Evolutionary conservation across 1,284 basidiomycete genomes (phyloP).

Genomic region (Ceratobasidium sp.): DNA sequence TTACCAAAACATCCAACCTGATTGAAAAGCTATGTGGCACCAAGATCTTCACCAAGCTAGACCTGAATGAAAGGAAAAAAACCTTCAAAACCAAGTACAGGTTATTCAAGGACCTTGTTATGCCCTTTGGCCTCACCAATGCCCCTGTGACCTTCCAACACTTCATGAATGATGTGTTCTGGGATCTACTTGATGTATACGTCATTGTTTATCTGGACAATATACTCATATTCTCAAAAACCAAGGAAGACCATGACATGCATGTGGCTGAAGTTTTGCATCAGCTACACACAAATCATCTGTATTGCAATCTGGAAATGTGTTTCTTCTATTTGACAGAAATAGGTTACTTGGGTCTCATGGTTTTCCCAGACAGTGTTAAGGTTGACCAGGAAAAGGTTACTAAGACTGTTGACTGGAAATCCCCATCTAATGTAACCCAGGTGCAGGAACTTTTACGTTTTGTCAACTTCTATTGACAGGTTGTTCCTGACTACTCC

Average conservation of each 20-base stretch:
- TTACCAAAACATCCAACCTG: slow-evolving; percentile 51
- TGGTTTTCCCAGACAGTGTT: slow-evolving; percentile 48
- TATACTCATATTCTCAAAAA: slow-evolving; percentile 60
- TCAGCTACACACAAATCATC: no score
- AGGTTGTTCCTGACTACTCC: slow-evolving; percentile 52
- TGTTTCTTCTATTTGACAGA: slow-evolving; percentile 51
- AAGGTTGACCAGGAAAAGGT: slow-evolving; percentile 55
- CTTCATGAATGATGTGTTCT: slow-evolving; percentile 45
- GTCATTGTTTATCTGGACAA: slow-evolving; percentile 56
- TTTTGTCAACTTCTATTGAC: slow-evolving; percentile 46
- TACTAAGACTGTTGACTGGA: slow-evolving; percentile 53
- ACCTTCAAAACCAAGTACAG: slow-evolving; percentile 58
- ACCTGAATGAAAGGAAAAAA: slow-evolving; percentile 58
- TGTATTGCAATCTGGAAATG: slow-evolving; percentile 52
- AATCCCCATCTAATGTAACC: slow-evolving; percentile 51
- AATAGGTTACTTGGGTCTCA: slow-evolving; percentile 56
- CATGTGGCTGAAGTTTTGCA: slow-evolving; percentile 54
- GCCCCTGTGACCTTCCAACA: slow-evolving; percentile 58
- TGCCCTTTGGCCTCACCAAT: slow-evolving; percentile 52
- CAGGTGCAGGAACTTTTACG: slow-evolving; percentile 55
- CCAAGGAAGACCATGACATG: slow-evolving; percentile 56
- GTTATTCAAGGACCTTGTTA: slow-evolving; percentile 58
- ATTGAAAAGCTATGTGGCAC: slow-evolving; percentile 52
- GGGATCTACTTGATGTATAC: slow-evolving; percentile 47
- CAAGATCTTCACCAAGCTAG: slow-evolving; percentile 55